Base-by-base conservation (phyloP, 108 stramenopile genomes). In the Fragilariopsis cylindrus region DNA sequence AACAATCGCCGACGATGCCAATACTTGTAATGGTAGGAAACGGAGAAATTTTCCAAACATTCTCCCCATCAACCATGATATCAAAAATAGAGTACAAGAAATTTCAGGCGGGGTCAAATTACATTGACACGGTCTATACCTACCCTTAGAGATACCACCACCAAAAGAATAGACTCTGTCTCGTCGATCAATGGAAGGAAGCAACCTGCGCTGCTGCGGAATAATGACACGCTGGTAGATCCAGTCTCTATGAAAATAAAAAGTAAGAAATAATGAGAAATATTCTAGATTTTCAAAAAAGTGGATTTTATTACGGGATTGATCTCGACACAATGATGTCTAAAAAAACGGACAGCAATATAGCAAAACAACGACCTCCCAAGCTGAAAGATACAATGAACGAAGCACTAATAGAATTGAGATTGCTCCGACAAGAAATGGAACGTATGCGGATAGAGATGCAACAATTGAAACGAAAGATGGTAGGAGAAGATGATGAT, bases 401-500 rank as follows among this genome's bases (percentile, higher is more conserved):
- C 19, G 82, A 86, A 70, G 85, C 92, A 2, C 60, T 93, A 16
- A 71, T 79, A 45, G 92, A 93, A 82, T 70, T 93, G 18, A 87
- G 84, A 18, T 69, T 60, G 46, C 76, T 93, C 77, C 85, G 86
- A 64, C 74, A 88, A 62, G 92, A 93, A 81, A 88, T 93, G 62
- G 80, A 87, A 58, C 73, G 79, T n/a, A 69, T 93, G 74, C 73
- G 90, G 69, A 74, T 84, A 72, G 92, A 93, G 45, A 74, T 93
- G 56, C 79, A 83, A 45, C 50, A 71, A 54, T 40, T 93, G 30
- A 86, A 82, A 74, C 65, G 74, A 4, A 65, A 81, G 69, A 66
- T 85, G 74, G 21, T 65, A 6, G 60, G 46, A 50, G 67, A 50
- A 48, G 57, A 65, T 40, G 11, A 30, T 68, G 48, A 43, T 15